phyloP scores from a whole-genome alignment of 495 filamentous ascomycete genomes.

The Durotheca rogersii region DNA sequence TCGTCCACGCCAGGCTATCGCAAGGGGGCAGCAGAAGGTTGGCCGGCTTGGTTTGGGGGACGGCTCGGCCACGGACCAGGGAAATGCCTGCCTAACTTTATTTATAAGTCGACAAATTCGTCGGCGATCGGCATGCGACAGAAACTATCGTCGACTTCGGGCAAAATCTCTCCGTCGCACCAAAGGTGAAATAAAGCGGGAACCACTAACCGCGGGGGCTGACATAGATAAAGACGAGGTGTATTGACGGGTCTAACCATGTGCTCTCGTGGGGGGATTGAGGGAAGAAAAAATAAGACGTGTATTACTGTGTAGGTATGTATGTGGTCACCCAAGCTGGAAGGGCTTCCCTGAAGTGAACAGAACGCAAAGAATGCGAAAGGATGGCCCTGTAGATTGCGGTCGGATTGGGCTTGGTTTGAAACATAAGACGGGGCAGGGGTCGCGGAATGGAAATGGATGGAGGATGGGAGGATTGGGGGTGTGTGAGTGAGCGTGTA shows the following conservation, averaged over 20 bases:
- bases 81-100: conserved; percentile 27
- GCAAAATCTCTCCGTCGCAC: conserved; percentile 18
- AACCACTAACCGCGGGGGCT: too few species aligned
- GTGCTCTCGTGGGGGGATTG: background rate
- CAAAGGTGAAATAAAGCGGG: too few species aligned
- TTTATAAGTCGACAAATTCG: conserved; percentile 5
- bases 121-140: conserved; percentile 17
- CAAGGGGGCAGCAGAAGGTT: conserved; percentile 27
- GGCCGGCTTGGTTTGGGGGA: conserved; percentile 6
- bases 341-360: conserved; percentile 18
- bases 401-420: conserved; percentile 29
- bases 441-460: background rate
- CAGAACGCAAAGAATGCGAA: conserved; percentile 17
- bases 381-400: conserved; percentile 29
- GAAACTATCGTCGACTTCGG: conserved; percentile 21
- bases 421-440: conserved; percentile 26
- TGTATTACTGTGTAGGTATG: conserved; percentile 6
- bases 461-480: background rate
- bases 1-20: conserved; percentile 19
- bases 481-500: background rate
- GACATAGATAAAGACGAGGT: conserved; percentile 8
- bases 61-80: conserved; percentile 24
- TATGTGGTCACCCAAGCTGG: conserved; percentile 6
- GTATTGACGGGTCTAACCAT: background rate
- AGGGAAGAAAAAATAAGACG: conserved; percentile 14